Percentiles rank a stretch among this genome's conserved stretches.
Conservation (phyloP, 2,329 filamentous ascomycete species). For the Aspergillus tanneri region DNA sequence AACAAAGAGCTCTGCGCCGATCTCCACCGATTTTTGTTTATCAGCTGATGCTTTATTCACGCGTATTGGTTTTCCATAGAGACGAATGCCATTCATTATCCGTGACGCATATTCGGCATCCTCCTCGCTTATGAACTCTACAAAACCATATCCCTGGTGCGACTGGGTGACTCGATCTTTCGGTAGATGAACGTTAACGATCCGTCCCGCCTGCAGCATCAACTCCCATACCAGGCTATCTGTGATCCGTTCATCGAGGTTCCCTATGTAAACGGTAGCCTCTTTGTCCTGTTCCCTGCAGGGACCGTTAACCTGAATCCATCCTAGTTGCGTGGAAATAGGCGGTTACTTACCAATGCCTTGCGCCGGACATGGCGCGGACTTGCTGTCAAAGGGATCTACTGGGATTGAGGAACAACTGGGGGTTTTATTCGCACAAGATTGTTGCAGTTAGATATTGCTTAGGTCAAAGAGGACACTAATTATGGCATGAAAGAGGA, state of each 20-base stretch:
- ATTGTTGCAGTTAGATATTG: too few species aligned
- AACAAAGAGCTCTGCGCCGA: conserved; percentile 94
- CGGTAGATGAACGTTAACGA: conserved; percentile 96
- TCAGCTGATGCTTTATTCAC: conserved; percentile 94
- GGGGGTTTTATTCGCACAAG: too few species aligned
- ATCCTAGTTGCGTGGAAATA: not conserved
- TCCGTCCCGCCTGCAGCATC: conserved; percentile 95
- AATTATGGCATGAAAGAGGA: too few species aligned
- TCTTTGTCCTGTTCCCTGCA: conserved; percentile 96
- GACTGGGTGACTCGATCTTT: conserved; percentile 96
- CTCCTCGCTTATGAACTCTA: conserved; percentile 93
- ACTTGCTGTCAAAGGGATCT: not conserved
- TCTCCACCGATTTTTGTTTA: conserved; percentile 89
- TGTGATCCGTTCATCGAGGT: conserved; percentile 93
- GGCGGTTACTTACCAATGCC: conserved; percentile 64
- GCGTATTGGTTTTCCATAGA: conserved; percentile 91
- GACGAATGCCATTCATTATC: conserved; percentile 91
- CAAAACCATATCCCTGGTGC: conserved; percentile 98
- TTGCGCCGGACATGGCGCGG: conserved; percentile 63
- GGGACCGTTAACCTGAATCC: conserved; percentile 16
- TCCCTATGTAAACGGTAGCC: conserved; percentile 95
- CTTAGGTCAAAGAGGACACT: too few species aligned
- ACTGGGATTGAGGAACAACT: not conserved
- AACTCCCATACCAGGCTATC: conserved; percentile 93
- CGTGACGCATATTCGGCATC: conserved; percentile 96